Base-by-base conservation (phyloP, 495 filamentous ascomycete genomes). In the Sporormia fimetaria region DNA sequence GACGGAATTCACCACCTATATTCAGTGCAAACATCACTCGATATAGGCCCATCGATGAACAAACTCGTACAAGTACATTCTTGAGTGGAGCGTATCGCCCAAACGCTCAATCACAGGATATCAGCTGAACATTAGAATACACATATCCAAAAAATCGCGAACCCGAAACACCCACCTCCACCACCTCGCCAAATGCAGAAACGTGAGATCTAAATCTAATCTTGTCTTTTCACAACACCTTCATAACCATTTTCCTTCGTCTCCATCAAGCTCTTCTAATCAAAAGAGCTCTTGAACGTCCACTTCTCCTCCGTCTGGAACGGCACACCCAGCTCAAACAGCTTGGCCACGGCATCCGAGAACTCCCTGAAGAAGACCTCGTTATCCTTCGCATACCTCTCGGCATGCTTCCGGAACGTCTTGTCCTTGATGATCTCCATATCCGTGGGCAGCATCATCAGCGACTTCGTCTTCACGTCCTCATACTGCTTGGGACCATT, bases 371-470 rank as follows among this genome's bases (percentile, higher is more conserved):
- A 96, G 76, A 94, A 98, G 24, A 68, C 69, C 42, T 84, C 80
- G 57, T 83, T 81, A 68, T 94, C 85, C 69, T 85, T 83, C 46
- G 87, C 87, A 63, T 95, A 96, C 57, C 78, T 77, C 65, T 93
- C 76, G 30, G 90, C 86, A 58, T 82, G 80, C 57, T 73, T 65
- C 67, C 71, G 76, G 75, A 96, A 94, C 35, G 64, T 68, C 71
- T 88, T 84, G 66, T 98, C 90, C 66, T 87, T 78, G 61, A 90
- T 62, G 33, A 98, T 64, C 23, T 76, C 84, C 65, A 92, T 76
- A 58, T 98, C 90, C 41, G 85, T 78, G 42, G 90, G 90, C 55
- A 98, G 67, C 90, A 98, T 98, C 90, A 98, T 98, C 52, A 98
- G 66, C 33, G 71, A 72, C 71, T 86, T 83, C 52, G 77, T 86